Percentiles rank a stretch among this genome's conserved stretches.
Conservation (phyloP, 2,329 filamentous ascomycete species). For the Trematosphaeria pertusa region DNA sequence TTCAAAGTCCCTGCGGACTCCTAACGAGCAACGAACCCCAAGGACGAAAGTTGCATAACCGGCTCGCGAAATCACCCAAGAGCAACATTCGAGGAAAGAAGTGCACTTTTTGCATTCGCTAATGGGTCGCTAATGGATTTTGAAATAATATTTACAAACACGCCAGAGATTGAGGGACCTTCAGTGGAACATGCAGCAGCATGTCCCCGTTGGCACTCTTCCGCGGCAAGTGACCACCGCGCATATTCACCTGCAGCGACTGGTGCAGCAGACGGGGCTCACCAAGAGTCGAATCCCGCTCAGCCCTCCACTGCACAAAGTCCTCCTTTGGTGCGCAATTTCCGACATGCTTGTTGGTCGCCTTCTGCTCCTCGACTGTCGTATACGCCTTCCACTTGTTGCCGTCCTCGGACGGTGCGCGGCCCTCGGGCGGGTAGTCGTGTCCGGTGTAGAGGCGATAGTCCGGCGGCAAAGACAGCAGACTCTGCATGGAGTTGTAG, state of each 20-base stretch:
- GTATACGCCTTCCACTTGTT: no score
- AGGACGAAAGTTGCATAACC: no score
- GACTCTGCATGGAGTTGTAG: constrained; percentile 32
- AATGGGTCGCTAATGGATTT: no score
- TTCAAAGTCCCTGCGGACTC: no score
- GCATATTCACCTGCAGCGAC: constrained; percentile 49
- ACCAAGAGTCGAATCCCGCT: constrained; percentile 37
- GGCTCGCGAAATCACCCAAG: no score
- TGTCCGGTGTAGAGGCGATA: constrained; percentile 44
- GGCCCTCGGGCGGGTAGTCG: constrained; percentile 38
- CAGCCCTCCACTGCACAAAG: constrained; percentile 39
- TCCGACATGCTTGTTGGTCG: constrained; percentile 44
- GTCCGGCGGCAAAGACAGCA: constrained; percentile 35
- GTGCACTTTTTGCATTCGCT: no score
- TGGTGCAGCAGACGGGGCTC: constrained; percentile 46
- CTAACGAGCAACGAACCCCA: no score
- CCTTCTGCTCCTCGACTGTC: constrained; percentile 44
- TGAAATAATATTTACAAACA: no score
- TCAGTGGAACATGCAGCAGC: neutral
- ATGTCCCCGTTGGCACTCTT: neutral
- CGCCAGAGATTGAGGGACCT: no score
- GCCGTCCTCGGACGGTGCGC: constrained; percentile 24
- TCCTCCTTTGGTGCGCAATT: constrained; percentile 31
- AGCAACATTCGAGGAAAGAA: no score
- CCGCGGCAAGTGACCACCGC: constrained; percentile 22